Base-by-base conservation (phyloP, 1,284 basidiomycete species). In the Athelia sp. region DNA sequence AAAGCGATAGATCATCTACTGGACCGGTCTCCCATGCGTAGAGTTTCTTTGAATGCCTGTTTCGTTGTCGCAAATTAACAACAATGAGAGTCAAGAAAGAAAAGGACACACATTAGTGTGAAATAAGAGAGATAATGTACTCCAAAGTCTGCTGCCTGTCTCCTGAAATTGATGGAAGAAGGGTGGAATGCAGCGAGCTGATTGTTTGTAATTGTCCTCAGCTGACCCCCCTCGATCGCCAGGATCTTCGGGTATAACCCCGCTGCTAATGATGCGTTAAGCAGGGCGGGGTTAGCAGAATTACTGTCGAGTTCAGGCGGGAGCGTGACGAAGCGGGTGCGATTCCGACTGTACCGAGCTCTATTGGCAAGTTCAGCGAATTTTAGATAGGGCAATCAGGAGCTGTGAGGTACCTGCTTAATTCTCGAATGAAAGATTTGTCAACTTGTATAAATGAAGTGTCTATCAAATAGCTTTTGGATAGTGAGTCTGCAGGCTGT, bases 21-120 rank as follows among this genome's bases (percentile, higher is more conserved):
- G 93, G 89, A 1, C 90, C 87, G 1, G 90, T 93, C 67, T 99
- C 97, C 93, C 94, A 98, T n/a, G 89, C 94, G 65, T 96, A 99
- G 24, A 98, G 69, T 66, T 85, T 90, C 70, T 89, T 93, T 13
- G 91, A 93, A 63, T 93, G 90, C 89, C 93, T 92, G 57, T 23
- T 43, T 45, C 43, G 13, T n/a, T n/a, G n/a, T n/a, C 55, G 52
- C 26, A 52, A 55, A 19, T 58, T 43, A 55, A 50, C 40, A 53
- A 19, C 9, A 46, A 31, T 29, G 17, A 3, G 23, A 23, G 34
- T 42, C n/a, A 1, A 4, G n/a, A 46, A 43, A 11, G 24, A 48
- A 34, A 46, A 49, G 36, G 23, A 68, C 79, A 57, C 56, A 88
- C 90, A 94, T 95, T 34, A 97, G 75, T 1, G 92, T 96, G 66